Evolutionary conservation across 495 filamentous ascomycete genomes (phyloP).

Genomic region (Cladorrhinum samala): DNA sequence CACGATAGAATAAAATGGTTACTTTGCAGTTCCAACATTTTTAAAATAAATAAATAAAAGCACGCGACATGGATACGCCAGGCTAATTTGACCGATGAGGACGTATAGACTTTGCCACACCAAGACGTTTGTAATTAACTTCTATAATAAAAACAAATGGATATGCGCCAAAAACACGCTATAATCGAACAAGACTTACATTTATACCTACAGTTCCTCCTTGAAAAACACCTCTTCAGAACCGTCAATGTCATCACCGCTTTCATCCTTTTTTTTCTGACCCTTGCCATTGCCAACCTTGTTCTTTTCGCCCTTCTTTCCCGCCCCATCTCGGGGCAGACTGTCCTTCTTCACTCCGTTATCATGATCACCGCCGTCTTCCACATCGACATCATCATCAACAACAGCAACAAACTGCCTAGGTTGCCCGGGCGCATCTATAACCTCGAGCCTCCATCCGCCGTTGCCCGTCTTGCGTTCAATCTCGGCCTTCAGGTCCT

Average conservation of each 20-base stretch:
- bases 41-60: too few species aligned
- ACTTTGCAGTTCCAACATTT: too few species aligned
- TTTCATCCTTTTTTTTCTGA: not conserved
- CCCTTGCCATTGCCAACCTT: not conserved
- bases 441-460: slow-evolving; percentile 51
- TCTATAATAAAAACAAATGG: too few species aligned
- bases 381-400: not conserved
- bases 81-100: too few species aligned
- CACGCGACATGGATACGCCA: too few species aligned
- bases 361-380: not conserved
- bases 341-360: not conserved
- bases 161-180: too few species aligned
- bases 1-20: too few species aligned
- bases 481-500: slow-evolving; percentile 55
- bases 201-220: not conserved
- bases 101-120: too few species aligned
- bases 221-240: not conserved
- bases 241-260: not conserved
- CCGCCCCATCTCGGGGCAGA: not conserved
- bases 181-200: too few species aligned
- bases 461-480: slow-evolving; percentile 45
- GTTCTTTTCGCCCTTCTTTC: not conserved
- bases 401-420: slow-evolving; percentile 34
- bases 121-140: too few species aligned
- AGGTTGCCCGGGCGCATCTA: slow-evolving; percentile 34